Percentiles rank a stretch among this genome's conserved stretches.
phyloP scores from a whole-genome alignment of 306 rosid genomes.

The Lathyrus tuberosus region DNA sequence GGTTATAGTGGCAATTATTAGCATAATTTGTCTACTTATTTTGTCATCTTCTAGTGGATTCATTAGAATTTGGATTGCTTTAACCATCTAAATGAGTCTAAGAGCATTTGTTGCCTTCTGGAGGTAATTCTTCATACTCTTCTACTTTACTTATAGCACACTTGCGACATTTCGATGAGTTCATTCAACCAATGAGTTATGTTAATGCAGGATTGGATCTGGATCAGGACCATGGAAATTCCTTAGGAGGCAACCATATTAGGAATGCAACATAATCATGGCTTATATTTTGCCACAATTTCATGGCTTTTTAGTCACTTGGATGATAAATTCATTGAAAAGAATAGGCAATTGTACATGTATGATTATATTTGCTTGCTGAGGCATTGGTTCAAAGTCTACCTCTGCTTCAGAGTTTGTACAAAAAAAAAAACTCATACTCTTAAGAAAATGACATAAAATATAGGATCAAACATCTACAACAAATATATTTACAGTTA shows the following conservation, averaged over 20 bases:
- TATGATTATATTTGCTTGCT: conserved; percentile 16
- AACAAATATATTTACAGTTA: too few species aligned
- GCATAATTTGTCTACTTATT: conserved; percentile 73
- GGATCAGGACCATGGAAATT: conserved; percentile 95
- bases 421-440: conserved; percentile 11
- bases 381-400: conserved; percentile 34
- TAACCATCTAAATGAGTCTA: conserved; percentile 84
- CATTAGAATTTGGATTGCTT: conserved; percentile 89
- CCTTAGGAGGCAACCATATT: conserved; percentile 48
- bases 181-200: not conserved
- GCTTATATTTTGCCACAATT: conserved; percentile 32
- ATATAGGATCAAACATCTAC: conserved; percentile 26
- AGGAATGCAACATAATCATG: not conserved
- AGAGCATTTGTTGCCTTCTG: conserved; percentile 82
- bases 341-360: conserved; percentile 16
- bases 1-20: conserved; percentile 82
- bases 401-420: conserved; percentile 33
- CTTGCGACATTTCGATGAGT: not conserved
- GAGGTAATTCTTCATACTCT: conserved; percentile 57
- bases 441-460: conserved; percentile 20
- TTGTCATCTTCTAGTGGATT: conserved; percentile 75
- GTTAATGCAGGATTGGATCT: conserved; percentile 79
- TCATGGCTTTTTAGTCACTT: conserved; percentile 1
- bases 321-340: conserved; percentile 32
- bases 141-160: not conserved